Evolutionary conservation across 495 filamentous ascomycete genomes (phyloP), one percentile per base, ranked within the genome.

Genomic region (Penicillium atrosanguineum): DNA sequence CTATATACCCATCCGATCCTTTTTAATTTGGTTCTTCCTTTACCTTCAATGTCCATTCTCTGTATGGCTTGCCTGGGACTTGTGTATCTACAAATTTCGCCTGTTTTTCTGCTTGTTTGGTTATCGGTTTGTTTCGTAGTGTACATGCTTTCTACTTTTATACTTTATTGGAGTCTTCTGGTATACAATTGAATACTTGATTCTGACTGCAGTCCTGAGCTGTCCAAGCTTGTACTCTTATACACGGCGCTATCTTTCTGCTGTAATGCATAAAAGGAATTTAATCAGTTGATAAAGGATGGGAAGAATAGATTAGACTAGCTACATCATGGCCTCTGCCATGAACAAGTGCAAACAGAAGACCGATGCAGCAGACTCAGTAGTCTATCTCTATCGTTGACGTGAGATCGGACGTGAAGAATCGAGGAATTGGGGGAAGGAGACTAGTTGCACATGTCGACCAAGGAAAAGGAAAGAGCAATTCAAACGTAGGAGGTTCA

Each of bases 1-100:
- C 56, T 51, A 56, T 59, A 59, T 66, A 61, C 59, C 59, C 64
- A 58, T 57, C 53, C 61, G 46, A 60, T 62, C 67, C 54, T 51
- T 60, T 59, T 61, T 48, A 29, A 41, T 48, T 53, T 39, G 39
- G 18, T 43, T 45, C 46, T 49, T 28, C 36, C 40, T 46, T 43
- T 51, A 11, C 40, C 7, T 49, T 36, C 40, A 23, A 48, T 39
- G 29, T 49, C 47, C 46, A 53, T 44, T 50, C 37, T 25, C 40
- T 56, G 47, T 61, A 56, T 64, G 61, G 49, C 50, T 58, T 58
- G 51, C 55, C 47, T 47, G 56, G 47, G 46, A 60, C 50, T 53
- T 54, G 52, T 62, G 62, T 64, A 65, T 62, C 51, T 63, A 49
- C 38, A 40, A 48, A 38, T 50, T 57, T 65, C 39, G 44, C 42